These are phyloP conservation scores for Fennellomyces sp. DNA, from an alignment of 371 early-diverging fungal species.

Conservation along the genomic window DNA sequence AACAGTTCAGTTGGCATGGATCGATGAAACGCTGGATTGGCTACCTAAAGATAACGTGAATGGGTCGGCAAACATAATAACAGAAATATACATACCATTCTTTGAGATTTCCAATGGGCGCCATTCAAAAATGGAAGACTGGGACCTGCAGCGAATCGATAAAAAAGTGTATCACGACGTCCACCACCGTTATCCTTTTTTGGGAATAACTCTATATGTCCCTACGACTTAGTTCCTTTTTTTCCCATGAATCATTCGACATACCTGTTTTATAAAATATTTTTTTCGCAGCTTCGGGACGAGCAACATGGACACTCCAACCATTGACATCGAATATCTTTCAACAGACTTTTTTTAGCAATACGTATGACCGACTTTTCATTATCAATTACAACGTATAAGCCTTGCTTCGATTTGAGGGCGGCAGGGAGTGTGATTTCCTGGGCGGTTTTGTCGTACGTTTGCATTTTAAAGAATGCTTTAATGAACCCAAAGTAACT, in stretches of 20 bases:
- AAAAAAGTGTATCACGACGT: background rate
- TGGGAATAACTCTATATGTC: background rate
- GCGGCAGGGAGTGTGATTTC: background rate
- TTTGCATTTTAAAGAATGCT: background rate
- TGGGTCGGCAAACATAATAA: background rate
- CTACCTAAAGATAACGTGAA: conserved; percentile 15
- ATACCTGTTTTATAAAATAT: conserved; percentile 21
- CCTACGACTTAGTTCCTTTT: too few relatives aligned
- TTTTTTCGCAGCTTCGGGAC: conserved; percentile 12
- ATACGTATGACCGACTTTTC: too few relatives aligned
- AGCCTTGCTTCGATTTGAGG: background rate
- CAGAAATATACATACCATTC: conserved; percentile 11
- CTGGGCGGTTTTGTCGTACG: background rate
- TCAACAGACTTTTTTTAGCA: background rate
- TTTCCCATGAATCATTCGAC: too few relatives aligned
- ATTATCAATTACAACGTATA: background rate
- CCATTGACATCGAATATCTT: background rate
- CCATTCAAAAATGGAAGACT: conserved; percentile 18
- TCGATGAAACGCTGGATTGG: conserved; percentile 30
- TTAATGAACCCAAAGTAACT: background rate
- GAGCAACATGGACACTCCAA: conserved; percentile 8
- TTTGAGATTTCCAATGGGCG: conserved; percentile 18
- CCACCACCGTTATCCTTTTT: background rate
- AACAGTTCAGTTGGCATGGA: conserved; percentile 26
- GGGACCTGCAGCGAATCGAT: conserved; percentile 13